Conservation (phyloP, 768 basidiomycete genomes). For the Polyporus arcularius region DNA sequence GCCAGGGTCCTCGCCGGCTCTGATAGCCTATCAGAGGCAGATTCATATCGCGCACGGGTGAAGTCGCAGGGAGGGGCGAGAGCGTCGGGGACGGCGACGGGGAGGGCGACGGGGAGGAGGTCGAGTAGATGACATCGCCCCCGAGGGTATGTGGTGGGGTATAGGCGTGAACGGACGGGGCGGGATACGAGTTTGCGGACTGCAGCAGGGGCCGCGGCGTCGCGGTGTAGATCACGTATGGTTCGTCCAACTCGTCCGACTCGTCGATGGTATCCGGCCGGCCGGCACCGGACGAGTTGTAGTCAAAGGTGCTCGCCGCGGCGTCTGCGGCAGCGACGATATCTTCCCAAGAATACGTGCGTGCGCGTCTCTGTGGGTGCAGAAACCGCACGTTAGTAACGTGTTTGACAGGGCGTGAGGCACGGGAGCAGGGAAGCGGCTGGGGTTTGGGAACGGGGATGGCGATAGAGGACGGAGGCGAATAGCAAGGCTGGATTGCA, state of each 20-base stretch:
- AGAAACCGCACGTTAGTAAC: neutral
- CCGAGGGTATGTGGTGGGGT: slow-evolving; percentile 3
- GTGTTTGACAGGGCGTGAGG: neutral
- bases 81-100: slow-evolving; percentile 10
- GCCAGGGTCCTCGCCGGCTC: slow-evolving; percentile 2
- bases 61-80: neutral
- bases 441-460: neutral
- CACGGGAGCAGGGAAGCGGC: neutral
- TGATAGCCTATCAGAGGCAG: neutral
- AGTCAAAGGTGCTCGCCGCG: slow-evolving; percentile 16
- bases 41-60: slow-evolving; percentile 8
- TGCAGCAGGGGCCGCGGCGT: slow-evolving; percentile 17
- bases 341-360: slow-evolving; percentile 23
- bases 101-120: slow-evolving; percentile 7
- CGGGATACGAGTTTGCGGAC: neutral
- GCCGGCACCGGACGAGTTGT: slow-evolving; percentile 1
- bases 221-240: slow-evolving; percentile 27
- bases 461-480: neutral
- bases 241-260: slow-evolving; percentile 18
- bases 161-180: slow-evolving; percentile 3
- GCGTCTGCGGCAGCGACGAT: slow-evolving; percentile 24
- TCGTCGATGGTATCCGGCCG: slow-evolving; percentile 21
- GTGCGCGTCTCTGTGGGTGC: slow-evolving; percentile 12
- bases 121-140: slow-evolving; percentile 13
- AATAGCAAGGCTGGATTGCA: neutral